phyloP scores from a whole-genome alignment of 192 early-diverging fungal genomes.

The Backusella macrospora region DNA sequence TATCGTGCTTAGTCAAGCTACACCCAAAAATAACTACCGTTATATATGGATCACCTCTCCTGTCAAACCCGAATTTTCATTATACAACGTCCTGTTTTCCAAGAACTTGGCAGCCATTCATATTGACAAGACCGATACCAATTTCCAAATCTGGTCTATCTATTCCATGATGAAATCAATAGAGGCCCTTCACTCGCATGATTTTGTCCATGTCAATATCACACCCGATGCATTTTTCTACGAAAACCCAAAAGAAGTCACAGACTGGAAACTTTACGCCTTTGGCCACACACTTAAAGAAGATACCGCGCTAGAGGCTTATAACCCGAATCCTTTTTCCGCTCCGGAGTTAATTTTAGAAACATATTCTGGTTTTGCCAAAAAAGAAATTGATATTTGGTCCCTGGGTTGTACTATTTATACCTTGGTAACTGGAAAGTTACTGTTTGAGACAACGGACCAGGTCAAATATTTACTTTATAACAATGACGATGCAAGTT shows the following conservation, averaged over 20 bases:
- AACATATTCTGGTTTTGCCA: neutral
- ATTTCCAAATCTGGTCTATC: slow-evolving; percentile 19
- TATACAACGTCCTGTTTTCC: neutral
- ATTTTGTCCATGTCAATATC: slow-evolving; percentile 1
- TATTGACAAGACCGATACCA: neutral
- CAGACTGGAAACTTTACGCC: neutral
- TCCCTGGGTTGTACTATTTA: neutral
- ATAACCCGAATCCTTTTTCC: neutral
- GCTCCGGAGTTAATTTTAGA: slow-evolving; percentile 15
- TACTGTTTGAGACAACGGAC: neutral
- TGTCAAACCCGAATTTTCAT: slow-evolving; percentile 10
- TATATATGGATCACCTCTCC: slow-evolving; percentile 25
- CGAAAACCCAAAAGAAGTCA: neutral
- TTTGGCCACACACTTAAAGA: neutral
- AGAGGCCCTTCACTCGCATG: neutral
- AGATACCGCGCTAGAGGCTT: neutral
- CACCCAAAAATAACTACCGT: slow-evolving; percentile 2
- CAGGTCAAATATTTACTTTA: neutral
- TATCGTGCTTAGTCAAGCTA: slow-evolving; percentile 9
- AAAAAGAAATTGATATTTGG: slow-evolving; percentile 6
- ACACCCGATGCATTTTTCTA: slow-evolving; percentile 1
- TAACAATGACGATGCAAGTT: neutral
- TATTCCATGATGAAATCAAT: slow-evolving; percentile 11
- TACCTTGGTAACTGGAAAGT: neutral
- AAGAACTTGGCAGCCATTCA: neutral